phyloP scores from a whole-genome alignment of 768 basidiomycete species.

The Botryobasidium botryosum region DNA sequence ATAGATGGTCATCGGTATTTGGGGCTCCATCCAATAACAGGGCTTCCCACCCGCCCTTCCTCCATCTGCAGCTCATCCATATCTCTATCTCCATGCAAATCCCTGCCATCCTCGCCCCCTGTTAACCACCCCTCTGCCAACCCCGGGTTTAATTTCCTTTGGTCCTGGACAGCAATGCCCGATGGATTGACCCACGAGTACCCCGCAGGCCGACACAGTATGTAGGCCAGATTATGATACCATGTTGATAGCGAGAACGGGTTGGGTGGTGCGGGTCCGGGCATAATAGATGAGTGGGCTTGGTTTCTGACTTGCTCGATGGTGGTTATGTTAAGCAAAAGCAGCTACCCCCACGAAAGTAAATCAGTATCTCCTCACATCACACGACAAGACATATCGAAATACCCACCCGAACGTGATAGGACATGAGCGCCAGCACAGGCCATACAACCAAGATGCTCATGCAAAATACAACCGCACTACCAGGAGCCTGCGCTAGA shows the following conservation, averaged over 20 bases:
- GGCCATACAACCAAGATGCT: conserved; percentile 68
- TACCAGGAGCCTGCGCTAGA: conserved; percentile 42
- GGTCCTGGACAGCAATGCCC: conserved; percentile 49
- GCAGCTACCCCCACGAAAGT: conserved; percentile 30
- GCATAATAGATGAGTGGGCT: conserved; percentile 53
- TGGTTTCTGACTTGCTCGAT: conserved; percentile 90
- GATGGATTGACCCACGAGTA: conserved; percentile 61
- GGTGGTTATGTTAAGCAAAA: conserved; percentile 82
- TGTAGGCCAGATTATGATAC: conserved; percentile 53
- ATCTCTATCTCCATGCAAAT: no score
- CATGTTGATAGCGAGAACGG: conserved; percentile 74
- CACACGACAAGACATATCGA: not conserved
- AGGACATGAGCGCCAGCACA: conserved; percentile 56
- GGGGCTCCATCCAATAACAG: no score
- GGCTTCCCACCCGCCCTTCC: no score
- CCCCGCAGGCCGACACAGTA: conserved; percentile 66
- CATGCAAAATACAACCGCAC: conserved; percentile 63
- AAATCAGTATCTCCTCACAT: not conserved
- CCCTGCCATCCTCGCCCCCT: no score
- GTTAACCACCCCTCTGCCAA: no score
- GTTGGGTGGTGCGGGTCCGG: conserved; percentile 46
- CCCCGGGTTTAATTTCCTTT: conserved; percentile 63
- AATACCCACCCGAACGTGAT: conserved; percentile 66
- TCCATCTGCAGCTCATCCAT: no score
- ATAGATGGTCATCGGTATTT: no score